Conservation (phyloP, 176 grass and related monocot species). For the Ensete ventricosum region DNA sequence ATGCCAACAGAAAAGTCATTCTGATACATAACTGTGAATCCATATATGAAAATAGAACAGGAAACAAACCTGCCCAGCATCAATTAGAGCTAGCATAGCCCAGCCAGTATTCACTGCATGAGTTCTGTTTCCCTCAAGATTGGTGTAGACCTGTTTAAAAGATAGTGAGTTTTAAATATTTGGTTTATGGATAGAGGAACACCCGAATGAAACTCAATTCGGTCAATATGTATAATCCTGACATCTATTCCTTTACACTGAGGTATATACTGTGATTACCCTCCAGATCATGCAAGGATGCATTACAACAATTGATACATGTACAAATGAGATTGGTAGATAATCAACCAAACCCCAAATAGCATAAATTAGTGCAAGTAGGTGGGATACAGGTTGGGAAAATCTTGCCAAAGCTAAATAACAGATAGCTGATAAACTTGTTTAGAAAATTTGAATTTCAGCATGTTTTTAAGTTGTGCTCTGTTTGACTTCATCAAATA, state of each 20-base stretch:
- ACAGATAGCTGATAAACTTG: not conserved
- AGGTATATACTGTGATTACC: too few relatives aligned
- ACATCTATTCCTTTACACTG: too few relatives aligned
- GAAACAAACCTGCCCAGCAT: slow-evolving; percentile 57
- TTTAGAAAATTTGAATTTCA: not conserved
- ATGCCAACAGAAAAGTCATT: not conserved
- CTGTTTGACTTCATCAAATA: not conserved
- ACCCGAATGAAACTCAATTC: too few relatives aligned
- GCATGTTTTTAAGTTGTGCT: not conserved
- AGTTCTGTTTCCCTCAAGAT: slow-evolving; percentile 60
- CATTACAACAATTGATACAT: too few relatives aligned
- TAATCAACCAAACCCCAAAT: not conserved
- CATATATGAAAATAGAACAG: not conserved
- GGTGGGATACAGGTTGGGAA: not conserved
- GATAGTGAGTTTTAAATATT: slow-evolving; percentile 5
- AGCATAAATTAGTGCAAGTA: not conserved
- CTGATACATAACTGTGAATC: not conserved
- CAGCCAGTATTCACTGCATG: slow-evolving; percentile 89
- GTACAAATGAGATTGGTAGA: too few relatives aligned
- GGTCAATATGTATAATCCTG: not conserved
- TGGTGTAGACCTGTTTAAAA: slow-evolving; percentile 72
- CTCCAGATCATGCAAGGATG: too few relatives aligned
- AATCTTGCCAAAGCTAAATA: not conserved
- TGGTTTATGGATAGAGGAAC: not conserved
- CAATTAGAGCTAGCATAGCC: slow-evolving; percentile 81